These are phyloP conservation scores for Pythium vanterpoolii DNA, from an alignment of 352 stramenopile genomes.

Conservation along the genomic window DNA sequence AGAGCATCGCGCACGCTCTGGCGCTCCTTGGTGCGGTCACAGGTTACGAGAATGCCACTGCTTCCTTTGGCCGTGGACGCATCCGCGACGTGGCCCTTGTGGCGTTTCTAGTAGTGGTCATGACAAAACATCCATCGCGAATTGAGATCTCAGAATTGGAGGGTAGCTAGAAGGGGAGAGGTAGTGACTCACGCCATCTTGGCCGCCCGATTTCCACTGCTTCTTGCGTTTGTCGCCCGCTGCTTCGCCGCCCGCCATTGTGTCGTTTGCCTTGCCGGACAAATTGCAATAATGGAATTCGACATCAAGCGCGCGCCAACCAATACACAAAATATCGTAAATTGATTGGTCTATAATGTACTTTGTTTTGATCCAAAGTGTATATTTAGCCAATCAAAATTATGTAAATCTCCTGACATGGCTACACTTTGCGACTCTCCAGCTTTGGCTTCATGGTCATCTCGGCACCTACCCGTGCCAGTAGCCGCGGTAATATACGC, in stretches of 20 bases:
- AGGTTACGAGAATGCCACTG: conserved; percentile 64
- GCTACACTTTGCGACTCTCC: neutral
- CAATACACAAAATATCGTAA: neutral
- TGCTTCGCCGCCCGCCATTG: conserved; percentile 19
- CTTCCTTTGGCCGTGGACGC: conserved; percentile 59
- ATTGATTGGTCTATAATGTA: conserved; percentile 4
- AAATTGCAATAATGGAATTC: neutral
- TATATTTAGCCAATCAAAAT: neutral
- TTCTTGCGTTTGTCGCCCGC: conserved; percentile 51
- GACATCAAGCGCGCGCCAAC: neutral
- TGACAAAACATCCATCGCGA: neutral
- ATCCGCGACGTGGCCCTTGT: conserved; percentile 44
- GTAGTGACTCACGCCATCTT: conserved; percentile 15
- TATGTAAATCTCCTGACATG: neutral
- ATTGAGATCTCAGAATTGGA: neutral
- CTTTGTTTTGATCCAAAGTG: neutral
- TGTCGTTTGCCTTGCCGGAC: neutral
- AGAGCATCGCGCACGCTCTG: conserved; percentile 68
- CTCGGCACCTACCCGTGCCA: no score
- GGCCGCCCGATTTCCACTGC: conserved; percentile 33
- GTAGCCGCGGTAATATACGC: no score
- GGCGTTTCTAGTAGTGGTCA: conserved; percentile 41
- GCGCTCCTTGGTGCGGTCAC: conserved; percentile 73
- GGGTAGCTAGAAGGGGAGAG: neutral
- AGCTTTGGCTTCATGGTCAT: neutral